Conservation (phyloP, 768 basidiomycete species). For the Termitomyces eurrhizus region DNA sequence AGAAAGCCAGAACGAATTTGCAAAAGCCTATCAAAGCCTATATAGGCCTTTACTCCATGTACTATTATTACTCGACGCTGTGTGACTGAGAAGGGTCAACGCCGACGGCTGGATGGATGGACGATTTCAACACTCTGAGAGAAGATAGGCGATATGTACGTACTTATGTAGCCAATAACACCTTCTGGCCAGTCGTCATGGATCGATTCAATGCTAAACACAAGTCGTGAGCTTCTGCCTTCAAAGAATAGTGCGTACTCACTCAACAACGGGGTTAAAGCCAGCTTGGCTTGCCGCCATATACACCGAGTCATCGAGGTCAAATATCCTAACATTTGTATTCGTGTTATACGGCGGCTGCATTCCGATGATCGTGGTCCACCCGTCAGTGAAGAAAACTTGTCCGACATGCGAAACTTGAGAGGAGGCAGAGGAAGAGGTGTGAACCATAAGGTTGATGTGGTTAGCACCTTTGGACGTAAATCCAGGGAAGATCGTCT, state of each 20-base stretch:
- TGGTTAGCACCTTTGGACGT: conserved; percentile 33
- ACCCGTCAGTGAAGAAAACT: conserved; percentile 35
- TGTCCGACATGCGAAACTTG: conserved; percentile 30
- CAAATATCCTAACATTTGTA: conserved; percentile 22
- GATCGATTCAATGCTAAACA: conserved; percentile 20
- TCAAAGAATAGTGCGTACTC: not conserved
- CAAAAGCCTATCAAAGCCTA: not conserved
- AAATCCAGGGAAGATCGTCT: conserved; percentile 33
- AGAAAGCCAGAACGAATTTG: not conserved
- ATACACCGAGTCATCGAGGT: conserved; percentile 28
- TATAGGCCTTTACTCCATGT: not conserved
- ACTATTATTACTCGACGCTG: not conserved
- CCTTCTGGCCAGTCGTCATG: not conserved
- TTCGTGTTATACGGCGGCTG: conserved; percentile 28
- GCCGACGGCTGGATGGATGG: not conserved
- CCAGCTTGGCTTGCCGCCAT: conserved; percentile 20
- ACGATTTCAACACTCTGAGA: not conserved
- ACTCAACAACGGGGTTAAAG: conserved; percentile 26
- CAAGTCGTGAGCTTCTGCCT: not conserved
- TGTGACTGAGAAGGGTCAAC: conserved; percentile 1
- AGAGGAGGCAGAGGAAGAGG: conserved; percentile 22
- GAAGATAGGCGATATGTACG: not conserved
- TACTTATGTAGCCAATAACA: too few species aligned
- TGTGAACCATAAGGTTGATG: conserved; percentile 31
- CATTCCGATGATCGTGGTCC: conserved; percentile 27